phyloP scores from a whole-genome alignment of 2,329 filamentous ascomycete species.

The Stagonosporopsis tanaceti region DNA sequence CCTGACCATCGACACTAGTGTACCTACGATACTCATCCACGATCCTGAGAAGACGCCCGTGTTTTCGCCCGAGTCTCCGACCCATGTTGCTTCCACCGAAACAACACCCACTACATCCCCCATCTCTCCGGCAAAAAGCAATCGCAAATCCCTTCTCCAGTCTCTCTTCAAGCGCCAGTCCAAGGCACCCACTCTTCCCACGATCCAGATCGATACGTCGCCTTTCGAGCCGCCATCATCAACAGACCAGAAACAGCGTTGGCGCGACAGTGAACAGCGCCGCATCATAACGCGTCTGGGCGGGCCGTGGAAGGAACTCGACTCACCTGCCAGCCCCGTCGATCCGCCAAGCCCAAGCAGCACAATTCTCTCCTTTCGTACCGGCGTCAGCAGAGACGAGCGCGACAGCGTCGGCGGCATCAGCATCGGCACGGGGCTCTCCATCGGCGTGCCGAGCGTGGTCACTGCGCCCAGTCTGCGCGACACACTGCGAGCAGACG shows the following conservation, averaged over 20 bases:
- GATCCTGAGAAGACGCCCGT: slow-evolving; percentile 16
- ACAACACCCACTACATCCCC: slow-evolving; percentile 11
- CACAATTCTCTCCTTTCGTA: slow-evolving; percentile 11
- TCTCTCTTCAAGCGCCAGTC: slow-evolving; percentile 15
- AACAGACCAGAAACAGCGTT: slow-evolving; percentile 23
- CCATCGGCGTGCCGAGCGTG: slow-evolving; percentile 15
- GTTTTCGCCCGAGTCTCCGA: slow-evolving; percentile 8
- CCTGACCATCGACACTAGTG: slow-evolving; percentile 11
- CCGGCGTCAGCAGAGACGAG: neutral
- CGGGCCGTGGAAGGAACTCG: slow-evolving; percentile 28
- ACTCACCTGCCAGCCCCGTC: slow-evolving; percentile 10
- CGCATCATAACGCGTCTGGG: slow-evolving; percentile 32
- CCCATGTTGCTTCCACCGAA: slow-evolving; percentile 1
- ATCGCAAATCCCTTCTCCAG: slow-evolving; percentile 12
- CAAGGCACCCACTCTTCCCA: slow-evolving; percentile 6
- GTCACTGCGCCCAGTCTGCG: slow-evolving; percentile 28
- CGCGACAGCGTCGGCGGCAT: slow-evolving; percentile 14
- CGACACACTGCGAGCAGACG: slow-evolving; percentile 26
- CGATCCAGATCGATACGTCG: slow-evolving; percentile 6
- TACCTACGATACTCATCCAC: slow-evolving; percentile 11
- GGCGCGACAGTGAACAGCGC: slow-evolving; percentile 32
- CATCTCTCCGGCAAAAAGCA: slow-evolving; percentile 7
- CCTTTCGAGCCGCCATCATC: slow-evolving; percentile 12
- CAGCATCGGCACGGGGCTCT: slow-evolving; percentile 16
- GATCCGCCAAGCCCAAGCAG: slow-evolving; percentile 10